A percentile compares a stretch with the other conserved stretches of the same genome.
Evolutionary conservation across 768 basidiomycete species (phyloP).

Genomic region (Pisolithus tinctorius): DNA sequence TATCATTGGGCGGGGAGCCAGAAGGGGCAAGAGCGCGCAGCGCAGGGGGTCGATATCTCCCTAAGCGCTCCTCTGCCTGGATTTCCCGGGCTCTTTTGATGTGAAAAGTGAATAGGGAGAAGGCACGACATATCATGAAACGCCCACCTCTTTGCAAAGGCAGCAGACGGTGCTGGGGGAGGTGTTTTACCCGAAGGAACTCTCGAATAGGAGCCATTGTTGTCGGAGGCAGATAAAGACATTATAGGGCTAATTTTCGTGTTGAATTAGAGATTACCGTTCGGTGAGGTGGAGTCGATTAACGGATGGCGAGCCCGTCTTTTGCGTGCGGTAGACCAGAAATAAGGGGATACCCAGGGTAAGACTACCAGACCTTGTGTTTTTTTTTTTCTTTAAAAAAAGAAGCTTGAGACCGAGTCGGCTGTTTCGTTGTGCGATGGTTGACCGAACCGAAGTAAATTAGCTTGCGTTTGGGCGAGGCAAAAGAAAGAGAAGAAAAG

Average conservation of each 20-base stretch:
- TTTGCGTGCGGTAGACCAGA: constrained; percentile 25
- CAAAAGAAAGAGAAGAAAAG: constrained; percentile 13
- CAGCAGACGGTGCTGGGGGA: constrained; percentile 85
- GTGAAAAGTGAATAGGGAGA: constrained; percentile 10
- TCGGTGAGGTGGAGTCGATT: constrained; percentile 28
- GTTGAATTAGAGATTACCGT: constrained; percentile 78
- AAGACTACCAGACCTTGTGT: constrained; percentile 5
- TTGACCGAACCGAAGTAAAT: constrained; percentile 23
- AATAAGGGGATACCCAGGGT: constrained; percentile 17
- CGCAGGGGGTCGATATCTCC: constrained; percentile 76
- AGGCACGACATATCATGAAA: constrained; percentile 9
- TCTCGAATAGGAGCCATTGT: constrained; percentile 74
- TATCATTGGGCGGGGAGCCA: constrained; percentile 69
- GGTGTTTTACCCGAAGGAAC: constrained; percentile 84
- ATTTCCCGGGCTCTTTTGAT: constrained; percentile 72
- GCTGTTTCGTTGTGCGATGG: constrained; percentile 17
- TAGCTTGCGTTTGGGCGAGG: constrained; percentile 25
- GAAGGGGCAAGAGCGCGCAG: constrained; percentile 61
- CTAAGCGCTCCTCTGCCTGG: constrained; percentile 67
- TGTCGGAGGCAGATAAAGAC: constrained; percentile 86
- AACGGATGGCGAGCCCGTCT: constrained; percentile 23
- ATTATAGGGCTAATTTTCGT: constrained; percentile 60
- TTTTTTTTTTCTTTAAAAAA: neutral
- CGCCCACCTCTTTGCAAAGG: constrained; percentile 76
- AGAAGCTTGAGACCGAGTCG: constrained; percentile 10